A percentile compares a stretch with the other conserved stretches of the same genome.
phyloP scores from a whole-genome alignment of 768 basidiomycete species.

The Sistotremastrum niveocremeum region DNA sequence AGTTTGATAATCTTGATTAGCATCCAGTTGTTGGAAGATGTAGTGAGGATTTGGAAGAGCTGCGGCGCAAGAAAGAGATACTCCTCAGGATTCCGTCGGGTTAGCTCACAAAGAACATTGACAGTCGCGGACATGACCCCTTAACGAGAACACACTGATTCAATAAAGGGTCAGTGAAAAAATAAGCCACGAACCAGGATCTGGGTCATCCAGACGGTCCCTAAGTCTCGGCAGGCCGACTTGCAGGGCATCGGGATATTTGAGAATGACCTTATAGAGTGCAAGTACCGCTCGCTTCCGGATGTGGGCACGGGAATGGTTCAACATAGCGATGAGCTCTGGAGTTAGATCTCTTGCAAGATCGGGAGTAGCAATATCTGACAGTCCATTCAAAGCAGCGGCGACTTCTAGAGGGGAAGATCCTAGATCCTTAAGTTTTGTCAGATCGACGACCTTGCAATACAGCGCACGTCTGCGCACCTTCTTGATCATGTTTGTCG shows the following conservation, averaged over 20 bases:
- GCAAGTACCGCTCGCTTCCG: constrained; percentile 84
- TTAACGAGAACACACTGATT: constrained; percentile 15
- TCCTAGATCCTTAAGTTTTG: constrained; percentile 50
- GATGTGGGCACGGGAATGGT: constrained; percentile 77
- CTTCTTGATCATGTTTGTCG: constrained; percentile 92
- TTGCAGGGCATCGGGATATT: constrained; percentile 67
- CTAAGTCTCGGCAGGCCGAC: constrained; percentile 56
- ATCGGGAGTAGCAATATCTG: constrained; percentile 74
- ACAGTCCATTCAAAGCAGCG: constrained; percentile 67
- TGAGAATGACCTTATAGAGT: constrained; percentile 64
- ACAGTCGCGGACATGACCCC: constrained; percentile 91
- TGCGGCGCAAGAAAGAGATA: constrained; percentile 84
- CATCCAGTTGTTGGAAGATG: constrained; percentile 98
- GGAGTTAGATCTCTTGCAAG: constrained; percentile 83
- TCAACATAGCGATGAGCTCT: constrained; percentile 76
- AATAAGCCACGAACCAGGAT: constrained; percentile 36
- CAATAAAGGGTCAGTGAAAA: neutral
- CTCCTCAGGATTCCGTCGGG: constrained; percentile 62
- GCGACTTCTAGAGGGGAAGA: constrained; percentile 66
- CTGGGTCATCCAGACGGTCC: constrained; percentile 71
- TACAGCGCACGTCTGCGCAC: constrained; percentile 25
- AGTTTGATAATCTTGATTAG: constrained; percentile 97
- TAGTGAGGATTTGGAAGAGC: constrained; percentile 84
- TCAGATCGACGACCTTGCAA: too few relatives aligned
- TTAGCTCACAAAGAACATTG: constrained; percentile 88